phyloP scores from a whole-genome alignment of 495 filamentous ascomycete species.

The Penicillium soppii region DNA sequence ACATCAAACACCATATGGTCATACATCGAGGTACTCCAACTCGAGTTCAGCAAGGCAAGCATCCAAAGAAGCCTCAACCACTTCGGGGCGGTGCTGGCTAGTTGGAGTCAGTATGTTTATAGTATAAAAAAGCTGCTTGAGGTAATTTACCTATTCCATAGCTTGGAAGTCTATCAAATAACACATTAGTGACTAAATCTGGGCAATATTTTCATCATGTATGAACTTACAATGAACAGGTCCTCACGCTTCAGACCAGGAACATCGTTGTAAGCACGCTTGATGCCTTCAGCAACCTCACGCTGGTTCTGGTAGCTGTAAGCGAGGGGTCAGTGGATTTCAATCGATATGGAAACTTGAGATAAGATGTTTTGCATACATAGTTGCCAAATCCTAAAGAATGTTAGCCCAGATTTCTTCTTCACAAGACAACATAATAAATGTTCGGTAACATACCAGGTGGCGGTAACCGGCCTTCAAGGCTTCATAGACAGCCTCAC shows the following conservation, averaged over 20 bases:
- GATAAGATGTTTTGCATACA: constrained; percentile 25
- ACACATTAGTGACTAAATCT: not conserved
- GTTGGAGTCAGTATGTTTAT: constrained; percentile 2
- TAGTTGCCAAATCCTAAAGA: constrained; percentile 42
- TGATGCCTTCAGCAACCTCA: constrained; percentile 46
- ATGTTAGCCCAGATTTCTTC: constrained; percentile 12
- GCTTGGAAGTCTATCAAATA: constrained; percentile 44
- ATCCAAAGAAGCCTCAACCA: constrained; percentile 46
- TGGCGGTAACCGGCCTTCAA: constrained; percentile 57
- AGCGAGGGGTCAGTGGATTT: constrained; percentile 41
- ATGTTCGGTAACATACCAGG: constrained; percentile 33
- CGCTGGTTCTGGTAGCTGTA: constrained; percentile 50
- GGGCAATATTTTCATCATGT: not conserved
- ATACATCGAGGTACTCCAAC: constrained; percentile 50
- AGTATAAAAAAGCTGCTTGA: not conserved
- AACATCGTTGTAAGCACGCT: constrained; percentile 45
- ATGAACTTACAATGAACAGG: constrained; percentile 43
- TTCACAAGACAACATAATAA: not conserved
- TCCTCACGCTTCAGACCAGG: constrained; percentile 51
- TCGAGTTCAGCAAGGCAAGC: constrained; percentile 47
- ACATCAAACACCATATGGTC: not conserved
- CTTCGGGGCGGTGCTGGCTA: constrained; percentile 47
- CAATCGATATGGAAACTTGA: not conserved
- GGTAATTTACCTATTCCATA: constrained; percentile 38
- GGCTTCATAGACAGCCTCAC: constrained; percentile 52